Percentiles rank a stretch among this genome's conserved stretches.
Evolutionary conservation across 1,139 yeast species (phyloP).

Genomic region (Saccharomycopsis phalli): DNA sequence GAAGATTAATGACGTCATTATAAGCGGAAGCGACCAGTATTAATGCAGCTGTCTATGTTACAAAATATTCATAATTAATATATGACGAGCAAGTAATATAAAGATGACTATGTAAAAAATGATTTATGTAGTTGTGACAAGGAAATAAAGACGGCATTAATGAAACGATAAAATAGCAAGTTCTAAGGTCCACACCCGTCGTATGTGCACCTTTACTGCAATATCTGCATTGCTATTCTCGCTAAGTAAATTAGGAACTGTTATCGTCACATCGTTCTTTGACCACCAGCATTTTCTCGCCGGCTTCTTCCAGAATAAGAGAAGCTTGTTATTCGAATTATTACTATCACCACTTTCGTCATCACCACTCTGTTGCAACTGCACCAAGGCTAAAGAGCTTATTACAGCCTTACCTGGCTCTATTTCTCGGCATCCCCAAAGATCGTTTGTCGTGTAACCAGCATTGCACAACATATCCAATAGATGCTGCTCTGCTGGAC

Average conservation of each 20-base stretch:
- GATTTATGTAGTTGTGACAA: no score
- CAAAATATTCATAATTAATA: background rate
- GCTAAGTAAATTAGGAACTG: conserved; percentile 28
- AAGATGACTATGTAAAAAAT: no score
- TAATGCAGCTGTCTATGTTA: conserved; percentile 23
- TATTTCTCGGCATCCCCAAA: conserved; percentile 82
- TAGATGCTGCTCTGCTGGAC: conserved; percentile 91
- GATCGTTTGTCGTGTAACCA: conserved; percentile 61
- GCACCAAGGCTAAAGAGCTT: conserved; percentile 74
- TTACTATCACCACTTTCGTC: conserved; percentile 29
- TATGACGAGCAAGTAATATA: no score
- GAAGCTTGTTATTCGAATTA: conserved; percentile 56
- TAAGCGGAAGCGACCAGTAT: conserved; percentile 79
- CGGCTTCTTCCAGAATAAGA: conserved; percentile 95
- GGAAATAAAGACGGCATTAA: no score
- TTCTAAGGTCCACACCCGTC: conserved; percentile 84
- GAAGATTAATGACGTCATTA: conserved; percentile 92
- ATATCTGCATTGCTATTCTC: conserved; percentile 22
- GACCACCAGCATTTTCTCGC: conserved; percentile 99
- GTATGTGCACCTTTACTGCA: conserved; percentile 51
- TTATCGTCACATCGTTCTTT: conserved; percentile 49
- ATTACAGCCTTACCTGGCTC: conserved; percentile 85
- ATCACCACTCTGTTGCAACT: conserved; percentile 34
- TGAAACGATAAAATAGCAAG: conserved; percentile 35
- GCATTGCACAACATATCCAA: conserved; percentile 92